Base-by-base conservation (phyloP, 306 rosid genomes). In the Adenanthera pavonina region DNA sequence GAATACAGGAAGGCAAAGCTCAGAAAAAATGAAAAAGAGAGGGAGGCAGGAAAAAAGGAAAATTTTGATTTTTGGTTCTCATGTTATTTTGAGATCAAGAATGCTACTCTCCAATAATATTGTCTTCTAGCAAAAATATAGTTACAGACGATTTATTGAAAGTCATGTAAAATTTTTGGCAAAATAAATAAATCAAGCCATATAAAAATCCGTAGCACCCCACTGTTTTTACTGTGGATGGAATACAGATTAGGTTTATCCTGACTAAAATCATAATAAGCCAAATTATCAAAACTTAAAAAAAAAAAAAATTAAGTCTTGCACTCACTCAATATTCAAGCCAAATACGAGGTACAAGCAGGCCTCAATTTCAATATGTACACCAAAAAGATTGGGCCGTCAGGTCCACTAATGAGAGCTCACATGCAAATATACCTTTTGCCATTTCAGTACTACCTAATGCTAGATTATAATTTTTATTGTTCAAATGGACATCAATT, bases 1-100 rank as follows among this genome's bases (percentile, higher is more conserved):
- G 91, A 74, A 43, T 69, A 78, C 78, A 82, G 52, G 11, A 69
- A 79, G 71, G 36, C 75, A 76, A 65, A 44, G 51, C 56, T 64
- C 82, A 87, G 54, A 57, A 47, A 13, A 61, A 8, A 66, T 2
- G 4, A 41, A 43, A 10, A 6, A 36, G 12, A n/a, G 41, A 20
- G 11, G 3, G 5, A 3, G 10, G 69, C 14, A 38, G 14, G 30
- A 35, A 61, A 33, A 34, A 3, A 61, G 41, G 41, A 30, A 25
- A 59, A 20, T 25, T 34, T 69, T 19, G 5, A 69, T 44, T 46
- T 44, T 30, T n/a, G 11, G 2, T 12, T 4, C 53, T 8, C 75
- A 25, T 25, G 30, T 25, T 25, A 25, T 25, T 25, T 25, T 25
- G 30, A 25, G 30, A 25, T 25, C 68, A 64, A 64, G 10, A 14